Evolutionary conservation across 2,329 filamentous ascomycete genomes (phyloP), one percentile per base, ranked within the genome.

Genomic region (Colletotrichum gigasporum): DNA sequence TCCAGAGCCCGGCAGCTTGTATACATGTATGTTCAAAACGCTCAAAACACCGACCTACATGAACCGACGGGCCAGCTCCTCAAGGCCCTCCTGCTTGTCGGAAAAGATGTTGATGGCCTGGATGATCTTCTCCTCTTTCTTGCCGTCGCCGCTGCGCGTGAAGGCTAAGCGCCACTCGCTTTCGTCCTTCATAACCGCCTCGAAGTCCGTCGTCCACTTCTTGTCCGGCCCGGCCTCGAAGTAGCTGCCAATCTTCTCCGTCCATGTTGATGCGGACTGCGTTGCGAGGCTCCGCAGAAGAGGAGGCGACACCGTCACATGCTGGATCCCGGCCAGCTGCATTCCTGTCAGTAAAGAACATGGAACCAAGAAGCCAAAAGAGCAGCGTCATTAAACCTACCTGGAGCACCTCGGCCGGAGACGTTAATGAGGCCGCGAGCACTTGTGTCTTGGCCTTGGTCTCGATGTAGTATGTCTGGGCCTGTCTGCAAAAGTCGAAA

Each of bases 101-200:
- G 78, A 81, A 72, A 88, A 88, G 56, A 86, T 87, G 67, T 86
- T 85, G 50, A 88, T 82, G 8, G 86, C 86, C 74, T 85, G 76
- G 10, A 79, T 72, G 12, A 86, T 76, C 71, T 87, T 88, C 26
- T 76, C 80, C 70, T 86, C 82, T 14, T 79, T 82, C 61, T 80
- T 74, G 0, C 82, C 83, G 5, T 76, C 76, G 1, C 74, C 76
- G 48, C 80, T 83, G 53, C 82, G 74, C 0, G 82, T 82, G 66
- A 88, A 86, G 0, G 79, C 82, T 34, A 85, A 73, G 45, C 80
- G 80, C 78, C 83, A 88, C 5, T 67, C 73, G n/a, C 76, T 75
- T 68, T 85, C 80, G 51, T 85, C 75, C 35, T 76, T 72, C 4
- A 76, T 24, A 44, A 72, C 69, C 4, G n/a, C 30, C 11, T 57